Evolutionary conservation across 345 rosid species (phyloP).

Genomic region (Melastoma malabathricum): DNA sequence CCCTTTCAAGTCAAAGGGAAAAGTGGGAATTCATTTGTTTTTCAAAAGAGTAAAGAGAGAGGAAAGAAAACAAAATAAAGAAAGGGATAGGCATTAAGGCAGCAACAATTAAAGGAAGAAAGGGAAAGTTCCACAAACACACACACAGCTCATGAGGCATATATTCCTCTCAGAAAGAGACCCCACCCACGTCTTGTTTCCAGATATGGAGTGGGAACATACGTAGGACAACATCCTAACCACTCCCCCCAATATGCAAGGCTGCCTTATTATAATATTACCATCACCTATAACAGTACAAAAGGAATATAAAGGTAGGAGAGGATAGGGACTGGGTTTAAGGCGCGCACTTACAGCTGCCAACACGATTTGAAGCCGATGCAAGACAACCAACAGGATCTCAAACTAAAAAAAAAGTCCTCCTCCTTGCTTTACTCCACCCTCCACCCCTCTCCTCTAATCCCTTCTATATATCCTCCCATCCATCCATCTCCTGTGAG

Average conservation of each 20-base stretch:
- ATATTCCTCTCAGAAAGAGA: constrained; percentile 12
- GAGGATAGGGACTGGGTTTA: too few relatives aligned
- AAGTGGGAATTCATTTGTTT: constrained; percentile 1
- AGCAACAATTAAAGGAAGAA: not conserved
- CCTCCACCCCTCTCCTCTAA: too few relatives aligned
- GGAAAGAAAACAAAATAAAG: not conserved
- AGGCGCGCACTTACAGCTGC: constrained; percentile 7
- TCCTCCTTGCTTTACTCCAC: not conserved
- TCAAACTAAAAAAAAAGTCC: not conserved
- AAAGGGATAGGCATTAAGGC: too few relatives aligned
- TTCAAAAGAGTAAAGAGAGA: not conserved
- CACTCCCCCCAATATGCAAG: constrained; percentile 3
- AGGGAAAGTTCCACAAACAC: constrained; percentile 3
- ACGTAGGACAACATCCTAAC: constrained; percentile 11
- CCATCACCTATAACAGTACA: too few relatives aligned
- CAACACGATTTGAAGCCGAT: constrained; percentile 8
- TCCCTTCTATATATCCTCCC: constrained; percentile 7
- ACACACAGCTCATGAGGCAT: constrained; percentile 5
- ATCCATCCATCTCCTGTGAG: constrained; percentile 12
- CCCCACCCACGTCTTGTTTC: constrained; percentile 11
- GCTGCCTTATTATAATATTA: too few relatives aligned
- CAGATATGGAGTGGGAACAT: constrained; percentile 10
- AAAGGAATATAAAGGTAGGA: too few relatives aligned
- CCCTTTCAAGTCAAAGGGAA: constrained; percentile 15
- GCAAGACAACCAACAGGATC: not conserved